Conservation (phyloP, 2,329 filamentous ascomycete species). For the Fusarium illudens region DNA sequence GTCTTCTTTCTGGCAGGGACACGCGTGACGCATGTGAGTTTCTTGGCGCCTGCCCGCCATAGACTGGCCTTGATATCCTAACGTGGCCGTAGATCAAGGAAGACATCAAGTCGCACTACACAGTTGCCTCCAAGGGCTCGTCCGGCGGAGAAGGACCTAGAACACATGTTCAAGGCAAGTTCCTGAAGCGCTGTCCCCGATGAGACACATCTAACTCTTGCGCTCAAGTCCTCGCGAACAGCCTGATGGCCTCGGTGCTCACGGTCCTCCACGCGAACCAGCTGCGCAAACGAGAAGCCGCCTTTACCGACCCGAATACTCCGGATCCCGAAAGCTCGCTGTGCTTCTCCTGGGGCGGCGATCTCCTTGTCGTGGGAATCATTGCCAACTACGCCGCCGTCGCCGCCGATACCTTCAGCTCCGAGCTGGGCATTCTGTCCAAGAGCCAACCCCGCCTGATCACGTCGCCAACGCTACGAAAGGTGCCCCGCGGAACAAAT, state of each 20-base stretch:
- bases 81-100: constrained; percentile 75
- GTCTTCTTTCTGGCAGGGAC: constrained; percentile 91
- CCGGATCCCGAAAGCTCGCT: constrained; percentile 52
- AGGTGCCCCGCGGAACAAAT: constrained; percentile 91
- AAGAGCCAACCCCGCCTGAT: constrained; percentile 81
- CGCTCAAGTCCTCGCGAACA: constrained; percentile 80
- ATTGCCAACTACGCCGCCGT: constrained; percentile 90
- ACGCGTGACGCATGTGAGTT: constrained; percentile 77
- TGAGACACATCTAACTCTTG: constrained; percentile 1
- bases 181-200: background rate
- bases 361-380: constrained; percentile 70
- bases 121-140: constrained; percentile 76
- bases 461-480: constrained; percentile 77
- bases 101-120: constrained; percentile 82
- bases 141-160: constrained; percentile 82
- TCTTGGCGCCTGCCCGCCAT: constrained; percentile 1
- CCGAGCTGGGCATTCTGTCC: constrained; percentile 92
- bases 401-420: constrained; percentile 92
- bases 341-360: constrained; percentile 69
- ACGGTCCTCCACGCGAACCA: constrained; percentile 68
- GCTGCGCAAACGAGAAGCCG: constrained; percentile 57
- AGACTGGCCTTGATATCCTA: constrained; percentile 5
- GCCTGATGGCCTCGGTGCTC: constrained; percentile 75
- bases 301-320: constrained; percentile 47
- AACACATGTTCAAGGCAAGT: constrained; percentile 78